Evolutionary conservation across 345 rosid species (phyloP).

Genomic region (Mallotus nudiflorus): DNA sequence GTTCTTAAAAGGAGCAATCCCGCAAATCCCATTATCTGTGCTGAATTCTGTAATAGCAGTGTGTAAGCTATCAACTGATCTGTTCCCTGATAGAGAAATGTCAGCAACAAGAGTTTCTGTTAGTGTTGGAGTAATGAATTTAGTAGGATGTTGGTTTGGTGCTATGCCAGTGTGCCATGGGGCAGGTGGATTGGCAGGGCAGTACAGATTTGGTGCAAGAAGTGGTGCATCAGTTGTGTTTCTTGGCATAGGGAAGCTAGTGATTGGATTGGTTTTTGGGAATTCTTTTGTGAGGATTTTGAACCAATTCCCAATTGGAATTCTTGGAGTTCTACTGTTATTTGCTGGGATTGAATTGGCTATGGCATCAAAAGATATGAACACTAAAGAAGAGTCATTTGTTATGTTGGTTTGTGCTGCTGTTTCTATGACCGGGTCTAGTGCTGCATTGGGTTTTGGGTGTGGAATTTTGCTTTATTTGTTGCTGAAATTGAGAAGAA

Average conservation of each 20-base stretch:
- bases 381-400: constrained; percentile 43
- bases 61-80: constrained; percentile 70
- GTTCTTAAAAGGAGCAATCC: constrained; percentile 75
- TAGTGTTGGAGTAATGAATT: constrained; percentile 78
- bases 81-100: constrained; percentile 63
- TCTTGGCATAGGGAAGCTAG: constrained; percentile 66
- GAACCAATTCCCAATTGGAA: constrained; percentile 74
- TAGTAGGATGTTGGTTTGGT: constrained; percentile 88
- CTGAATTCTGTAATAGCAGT: constrained; percentile 85
- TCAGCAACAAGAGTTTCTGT: constrained; percentile 70
- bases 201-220: constrained; percentile 80
- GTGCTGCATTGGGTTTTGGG: constrained; percentile 87
- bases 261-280: constrained; percentile 71
- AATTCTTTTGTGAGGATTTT: constrained; percentile 77
- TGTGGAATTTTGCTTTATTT: constrained; percentile 68
- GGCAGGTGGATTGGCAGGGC: constrained; percentile 91
- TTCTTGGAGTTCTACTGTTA: constrained; percentile 76
- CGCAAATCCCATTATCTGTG: constrained; percentile 80
- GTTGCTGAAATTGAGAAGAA: constrained; percentile 63
- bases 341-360: constrained; percentile 65
- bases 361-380: constrained; percentile 62
- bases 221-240: constrained; percentile 70
- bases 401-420: constrained; percentile 67
- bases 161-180: constrained; percentile 97
- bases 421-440: constrained; percentile 81